Conservation (phyloP, 2,329 filamentous ascomycete genomes). For the Ascochyta rabiei region DNA sequence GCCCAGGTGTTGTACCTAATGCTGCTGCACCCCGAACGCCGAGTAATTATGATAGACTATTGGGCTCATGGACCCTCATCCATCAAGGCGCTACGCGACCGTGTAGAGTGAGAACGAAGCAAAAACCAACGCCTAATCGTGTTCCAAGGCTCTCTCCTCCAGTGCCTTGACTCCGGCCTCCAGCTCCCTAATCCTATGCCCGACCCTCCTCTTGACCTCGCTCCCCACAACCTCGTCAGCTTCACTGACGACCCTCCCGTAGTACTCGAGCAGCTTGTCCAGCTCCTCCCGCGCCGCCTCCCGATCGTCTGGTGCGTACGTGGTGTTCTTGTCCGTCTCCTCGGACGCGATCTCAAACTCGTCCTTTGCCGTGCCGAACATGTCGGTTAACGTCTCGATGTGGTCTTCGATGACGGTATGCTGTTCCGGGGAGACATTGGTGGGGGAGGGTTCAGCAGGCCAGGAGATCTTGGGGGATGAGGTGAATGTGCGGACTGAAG, state of each 20-base stretch:
- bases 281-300: conserved; percentile 61
- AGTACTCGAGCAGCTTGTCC: conserved; percentile 56
- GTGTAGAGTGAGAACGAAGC: not conserved
- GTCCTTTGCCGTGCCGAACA: conserved; percentile 48
- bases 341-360: conserved; percentile 60
- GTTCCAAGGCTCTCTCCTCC: conserved; percentile 58
- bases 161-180: conserved; percentile 58
- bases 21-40: conserved; percentile 1
- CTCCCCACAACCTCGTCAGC: conserved; percentile 7
- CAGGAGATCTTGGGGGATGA: conserved; percentile 13
- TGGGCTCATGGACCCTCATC: not conserved
- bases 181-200: conserved; percentile 58
- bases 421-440: conserved; percentile 25
- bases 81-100: not conserved
- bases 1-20: not conserved
- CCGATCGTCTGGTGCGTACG: conserved; percentile 62
- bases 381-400: conserved; percentile 45
- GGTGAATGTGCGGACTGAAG: conserved; percentile 42
- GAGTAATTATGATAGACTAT: not conserved
- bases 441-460: conserved; percentile 10
- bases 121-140: conserved; percentile 48
- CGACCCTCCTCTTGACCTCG: conserved; percentile 17
- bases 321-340: conserved; percentile 59
- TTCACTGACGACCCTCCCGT: conserved; percentile 37
- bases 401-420: conserved; percentile 34